phyloP scores from a whole-genome alignment of 2,329 filamentous ascomycete genomes.

The Rhinocladiella similis region DNA sequence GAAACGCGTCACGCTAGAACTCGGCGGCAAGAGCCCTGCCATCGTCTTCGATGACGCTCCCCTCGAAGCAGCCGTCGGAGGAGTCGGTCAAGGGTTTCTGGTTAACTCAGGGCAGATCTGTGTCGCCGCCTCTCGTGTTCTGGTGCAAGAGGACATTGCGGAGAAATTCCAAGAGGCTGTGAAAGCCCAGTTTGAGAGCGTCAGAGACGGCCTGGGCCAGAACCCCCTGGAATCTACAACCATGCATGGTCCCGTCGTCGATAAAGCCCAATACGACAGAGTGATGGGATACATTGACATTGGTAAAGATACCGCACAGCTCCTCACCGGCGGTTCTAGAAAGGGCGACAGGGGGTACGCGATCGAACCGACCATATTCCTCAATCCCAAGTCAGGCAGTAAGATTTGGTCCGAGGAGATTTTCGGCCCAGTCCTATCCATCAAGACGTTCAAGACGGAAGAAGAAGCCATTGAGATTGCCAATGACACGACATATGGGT shows the following conservation, averaged over 20 bases:
- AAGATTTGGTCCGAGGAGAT: constrained; percentile 42
- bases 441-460: constrained; percentile 39
- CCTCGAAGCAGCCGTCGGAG: constrained; percentile 72
- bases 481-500: constrained; percentile 42
- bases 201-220: constrained; percentile 63
- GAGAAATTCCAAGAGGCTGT: constrained; percentile 57
- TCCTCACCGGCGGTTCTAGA: constrained; percentile 38
- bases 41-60: constrained; percentile 61
- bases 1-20: constrained; percentile 62
- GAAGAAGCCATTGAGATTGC: constrained; percentile 40
- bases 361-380: constrained; percentile 40
- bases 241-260: constrained; percentile 46
- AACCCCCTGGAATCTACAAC: constrained; percentile 66
- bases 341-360: constrained; percentile 39
- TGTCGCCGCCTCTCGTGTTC: constrained; percentile 62
- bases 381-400: constrained; percentile 34
- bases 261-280: constrained; percentile 44
- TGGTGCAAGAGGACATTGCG: constrained; percentile 61
- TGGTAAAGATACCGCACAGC: constrained; percentile 41
- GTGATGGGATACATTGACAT: constrained; percentile 44
- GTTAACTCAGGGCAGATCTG: constrained; percentile 65
- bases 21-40: constrained; percentile 59
- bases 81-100: constrained; percentile 65
- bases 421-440: constrained; percentile 43
- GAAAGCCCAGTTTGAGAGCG: constrained; percentile 54